Evolutionary conservation across 495 filamentous ascomycete genomes (phyloP), one percentile per base, ranked within the genome.

Genomic region (Polyplosphaeria fusca): DNA sequence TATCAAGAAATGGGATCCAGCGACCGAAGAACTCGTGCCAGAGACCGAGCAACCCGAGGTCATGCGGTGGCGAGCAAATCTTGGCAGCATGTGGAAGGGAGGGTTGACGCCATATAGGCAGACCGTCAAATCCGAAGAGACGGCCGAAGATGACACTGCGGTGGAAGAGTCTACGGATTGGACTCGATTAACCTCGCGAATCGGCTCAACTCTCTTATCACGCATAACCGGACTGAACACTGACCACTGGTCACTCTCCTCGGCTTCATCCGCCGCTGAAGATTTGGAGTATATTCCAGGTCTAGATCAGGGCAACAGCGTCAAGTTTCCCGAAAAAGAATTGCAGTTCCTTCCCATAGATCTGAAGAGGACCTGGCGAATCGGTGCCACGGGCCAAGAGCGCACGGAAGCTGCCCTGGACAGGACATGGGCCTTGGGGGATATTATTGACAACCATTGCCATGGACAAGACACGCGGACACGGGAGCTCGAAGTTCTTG

Each of bases 401-500:
- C 76, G 83, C 55, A 91, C 84, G 13, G 82, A 88, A 35, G 82
- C 79, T 39, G 83, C 87, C 5, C 77, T 84, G 45, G 88, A 92
- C 71, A 67, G 85, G 5, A 83, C 79, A 25, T 89, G 86, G 86
- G 81, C 81, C n/a, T 63, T 89, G 43, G 75, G 74, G 0, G 73
- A 82, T 25, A 53, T 87, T 11, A 73, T 84, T 14, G 58, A 69
- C 5, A 30, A 65, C 39, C 70, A 67, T 38, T 70, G 65, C 39
- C 12, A 20, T 26, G 61, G 63, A 28, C n/a, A 44, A 2, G 37
- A 20, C 23, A 18, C 23, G 3, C 40, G 38, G 22, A 39, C 30
- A 19, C 60, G 53, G 13, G 62, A 67, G 44, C 40, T 51, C 52
- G 69, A 87, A 40, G 62, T 96, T 3, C 69, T 94, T n/a, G 92